Evolutionary conservation across 139 green algal species (phyloP).

Genomic region (Chlamydomonas asymmetrica): DNA sequence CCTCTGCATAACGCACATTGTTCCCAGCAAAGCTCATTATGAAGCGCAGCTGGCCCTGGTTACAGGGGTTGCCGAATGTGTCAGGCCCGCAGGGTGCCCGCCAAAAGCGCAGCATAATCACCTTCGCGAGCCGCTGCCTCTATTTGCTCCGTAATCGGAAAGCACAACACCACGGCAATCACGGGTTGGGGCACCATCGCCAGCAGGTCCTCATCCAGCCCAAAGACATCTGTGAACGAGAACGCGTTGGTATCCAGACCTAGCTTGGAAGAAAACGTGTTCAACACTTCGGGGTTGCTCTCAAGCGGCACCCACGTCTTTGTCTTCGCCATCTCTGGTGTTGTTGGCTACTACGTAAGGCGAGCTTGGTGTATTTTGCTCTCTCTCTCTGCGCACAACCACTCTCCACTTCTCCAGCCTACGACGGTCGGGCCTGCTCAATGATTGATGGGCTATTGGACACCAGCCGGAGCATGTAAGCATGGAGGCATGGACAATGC

Average conservation of each 20-base stretch:
- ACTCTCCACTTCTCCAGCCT: too few relatives aligned
- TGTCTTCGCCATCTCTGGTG: neutral
- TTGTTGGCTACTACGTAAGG: too few relatives aligned
- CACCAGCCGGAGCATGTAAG: too few relatives aligned
- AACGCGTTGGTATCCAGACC: slow-evolving; percentile 58
- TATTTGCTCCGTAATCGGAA: slow-evolving; percentile 74
- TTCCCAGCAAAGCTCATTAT: slow-evolving; percentile 3
- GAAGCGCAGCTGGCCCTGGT: neutral
- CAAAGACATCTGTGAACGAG: slow-evolving; percentile 77
- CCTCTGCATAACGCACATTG: slow-evolving; percentile 22
- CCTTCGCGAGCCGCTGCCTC: slow-evolving; percentile 64
- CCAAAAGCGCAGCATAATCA: slow-evolving; percentile 18
- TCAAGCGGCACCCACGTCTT: slow-evolving; percentile 86
- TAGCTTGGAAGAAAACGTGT: slow-evolving; percentile 66
- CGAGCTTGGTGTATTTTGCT: too few relatives aligned
- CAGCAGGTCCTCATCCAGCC: slow-evolving; percentile 85
- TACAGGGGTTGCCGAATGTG: too few relatives aligned
- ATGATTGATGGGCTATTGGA: too few relatives aligned
- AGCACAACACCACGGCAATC: slow-evolving; percentile 84
- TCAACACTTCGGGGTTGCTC: slow-evolving; percentile 85
- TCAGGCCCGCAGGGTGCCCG: neutral
- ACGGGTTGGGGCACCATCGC: slow-evolving; percentile 85
- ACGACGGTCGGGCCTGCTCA: too few relatives aligned
- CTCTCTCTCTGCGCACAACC: too few relatives aligned
- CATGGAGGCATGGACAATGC: too few relatives aligned